Conservation (phyloP, 2,329 filamentous ascomycete genomes). For the Pseudogymnoascus sp. region DNA sequence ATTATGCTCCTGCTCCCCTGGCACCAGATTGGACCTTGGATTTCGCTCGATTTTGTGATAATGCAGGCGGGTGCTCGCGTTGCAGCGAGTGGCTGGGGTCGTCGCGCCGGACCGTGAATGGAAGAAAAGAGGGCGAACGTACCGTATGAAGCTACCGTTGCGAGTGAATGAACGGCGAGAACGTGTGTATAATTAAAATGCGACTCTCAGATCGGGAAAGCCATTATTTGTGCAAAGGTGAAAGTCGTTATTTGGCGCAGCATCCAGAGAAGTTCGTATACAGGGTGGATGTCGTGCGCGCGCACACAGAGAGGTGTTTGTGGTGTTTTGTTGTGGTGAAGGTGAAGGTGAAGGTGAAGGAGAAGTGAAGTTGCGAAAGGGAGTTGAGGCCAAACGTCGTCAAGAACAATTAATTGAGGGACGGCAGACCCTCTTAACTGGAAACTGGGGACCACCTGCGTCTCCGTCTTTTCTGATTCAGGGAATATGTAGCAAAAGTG, state of each 20-base stretch:
- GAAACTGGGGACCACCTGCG: background rate
- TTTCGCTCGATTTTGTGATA: background rate
- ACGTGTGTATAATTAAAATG: background rate
- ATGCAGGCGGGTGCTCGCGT: background rate
- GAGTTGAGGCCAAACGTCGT: conserved; percentile 1
- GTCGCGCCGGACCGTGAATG: conserved; percentile 2
- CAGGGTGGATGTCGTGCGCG: background rate
- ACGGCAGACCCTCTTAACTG: conserved; percentile 3
- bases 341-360: no score
- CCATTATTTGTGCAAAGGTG: background rate
- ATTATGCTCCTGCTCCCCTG: background rate
- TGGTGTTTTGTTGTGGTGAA: background rate
- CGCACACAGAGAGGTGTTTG: background rate
- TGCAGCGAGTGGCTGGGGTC: background rate
- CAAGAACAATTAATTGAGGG: background rate
- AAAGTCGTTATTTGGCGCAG: background rate
- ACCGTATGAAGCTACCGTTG: background rate
- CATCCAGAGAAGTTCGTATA: background rate
- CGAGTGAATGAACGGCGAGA: background rate
- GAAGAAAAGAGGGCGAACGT: background rate
- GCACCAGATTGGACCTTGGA: background rate
- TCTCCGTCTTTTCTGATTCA: background rate
- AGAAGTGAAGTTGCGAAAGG: background rate
- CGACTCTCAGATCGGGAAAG: background rate
- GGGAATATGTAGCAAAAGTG: background rate